These are phyloP conservation scores for Corylus heterophylla DNA, from an alignment of 306 rosid genomes.

Conservation along the genomic window DNA sequence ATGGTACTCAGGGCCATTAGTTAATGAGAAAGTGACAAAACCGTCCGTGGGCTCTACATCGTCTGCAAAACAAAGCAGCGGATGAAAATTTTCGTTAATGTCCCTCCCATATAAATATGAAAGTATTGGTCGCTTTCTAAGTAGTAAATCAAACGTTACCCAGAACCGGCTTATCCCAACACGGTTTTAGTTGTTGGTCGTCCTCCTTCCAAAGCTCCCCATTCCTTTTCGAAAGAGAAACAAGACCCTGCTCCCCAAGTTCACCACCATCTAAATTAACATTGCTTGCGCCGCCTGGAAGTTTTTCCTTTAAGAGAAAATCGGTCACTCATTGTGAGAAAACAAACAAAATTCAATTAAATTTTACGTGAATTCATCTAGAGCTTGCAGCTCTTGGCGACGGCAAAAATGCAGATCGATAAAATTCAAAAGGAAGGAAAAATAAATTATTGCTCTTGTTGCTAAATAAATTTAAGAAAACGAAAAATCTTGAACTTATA, in stretches of 20 bases:
- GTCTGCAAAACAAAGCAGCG: constrained; percentile 49
- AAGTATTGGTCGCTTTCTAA: constrained; percentile 16
- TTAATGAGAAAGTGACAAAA: constrained; percentile 78
- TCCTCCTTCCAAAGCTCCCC: constrained; percentile 68
- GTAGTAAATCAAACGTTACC: constrained; percentile 45
- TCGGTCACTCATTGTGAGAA: neutral
- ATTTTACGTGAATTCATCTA: neutral
- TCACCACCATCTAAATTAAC: constrained; percentile 43
- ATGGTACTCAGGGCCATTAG: constrained; percentile 95
- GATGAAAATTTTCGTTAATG: constrained; percentile 1
- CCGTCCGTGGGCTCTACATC: constrained; percentile 76
- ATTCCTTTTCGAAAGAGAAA: constrained; percentile 46
- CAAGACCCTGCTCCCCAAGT: constrained; percentile 35
- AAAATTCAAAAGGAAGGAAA: neutral
- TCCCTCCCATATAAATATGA: neutral
- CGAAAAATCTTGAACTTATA: neutral
- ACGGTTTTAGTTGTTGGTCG: constrained; percentile 63
- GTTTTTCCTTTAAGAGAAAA: constrained; percentile 55
- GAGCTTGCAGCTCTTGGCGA: neutral
- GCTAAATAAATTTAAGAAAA: neutral
- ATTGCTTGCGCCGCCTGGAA: constrained; percentile 69
- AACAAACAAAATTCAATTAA: constrained; percentile 12
- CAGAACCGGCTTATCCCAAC: constrained; percentile 72
- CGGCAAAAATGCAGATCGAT: neutral
- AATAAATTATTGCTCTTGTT: neutral